phyloP scores from a whole-genome alignment of 345 rosid species.

The Salix suchowensis region DNA sequence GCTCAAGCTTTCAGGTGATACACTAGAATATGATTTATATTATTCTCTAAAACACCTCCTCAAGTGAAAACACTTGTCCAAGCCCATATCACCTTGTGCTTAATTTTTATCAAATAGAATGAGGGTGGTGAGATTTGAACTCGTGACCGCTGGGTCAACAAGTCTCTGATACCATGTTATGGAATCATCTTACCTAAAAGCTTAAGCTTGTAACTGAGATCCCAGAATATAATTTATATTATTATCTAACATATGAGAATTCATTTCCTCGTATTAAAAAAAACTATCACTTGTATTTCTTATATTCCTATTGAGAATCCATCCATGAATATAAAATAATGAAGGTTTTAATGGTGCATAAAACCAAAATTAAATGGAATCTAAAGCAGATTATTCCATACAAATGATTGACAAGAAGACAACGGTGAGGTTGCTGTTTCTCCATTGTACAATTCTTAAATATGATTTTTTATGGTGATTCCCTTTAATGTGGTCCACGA shows the following conservation, averaged over 20 bases:
- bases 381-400: conserved; percentile 37
- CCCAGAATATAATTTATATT: too few relatives aligned
- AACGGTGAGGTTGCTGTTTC: conserved; percentile 19
- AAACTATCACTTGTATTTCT: background rate
- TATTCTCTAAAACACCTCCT: too few relatives aligned
- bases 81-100: too few relatives aligned
- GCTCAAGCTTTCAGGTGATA: too few relatives aligned
- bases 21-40: too few relatives aligned
- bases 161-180: too few relatives aligned
- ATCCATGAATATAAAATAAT: background rate
- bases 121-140: too few relatives aligned
- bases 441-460: background rate
- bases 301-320: background rate
- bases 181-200: accelerated
- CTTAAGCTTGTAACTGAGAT: too few relatives aligned
- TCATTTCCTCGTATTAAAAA: background rate
- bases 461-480: background rate
- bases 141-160: accelerated
- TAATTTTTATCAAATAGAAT: too few relatives aligned
- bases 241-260: too few relatives aligned
- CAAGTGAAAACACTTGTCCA: too few relatives aligned
- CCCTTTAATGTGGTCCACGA: conserved; percentile 15
- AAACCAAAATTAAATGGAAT: conserved; percentile 25
- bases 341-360: background rate
- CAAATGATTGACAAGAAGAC: conserved; percentile 38